A percentile compares a stretch with the other conserved stretches of the same genome.
phyloP scores from a whole-genome alignment of 495 filamentous ascomycete genomes.

The Lophiotrema nucula region DNA sequence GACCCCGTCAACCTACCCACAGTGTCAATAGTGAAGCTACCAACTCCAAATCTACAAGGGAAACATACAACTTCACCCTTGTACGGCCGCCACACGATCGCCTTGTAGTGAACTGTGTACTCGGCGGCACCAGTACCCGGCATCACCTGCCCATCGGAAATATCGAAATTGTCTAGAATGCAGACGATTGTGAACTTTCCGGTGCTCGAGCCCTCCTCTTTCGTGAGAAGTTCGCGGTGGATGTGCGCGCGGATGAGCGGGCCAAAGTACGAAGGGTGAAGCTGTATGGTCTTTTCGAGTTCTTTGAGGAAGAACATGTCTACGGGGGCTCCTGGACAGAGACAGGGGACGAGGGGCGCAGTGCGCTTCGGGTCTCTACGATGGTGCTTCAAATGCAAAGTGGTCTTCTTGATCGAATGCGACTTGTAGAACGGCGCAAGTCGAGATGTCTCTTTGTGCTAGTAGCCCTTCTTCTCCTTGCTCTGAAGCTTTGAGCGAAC shows the following conservation, averaged over 20 bases:
- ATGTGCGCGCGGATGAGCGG: constrained; percentile 86
- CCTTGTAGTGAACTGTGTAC: constrained; percentile 91
- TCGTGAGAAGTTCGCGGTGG: constrained; percentile 77
- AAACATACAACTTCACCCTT: constrained; percentile 88
- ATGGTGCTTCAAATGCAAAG: no score
- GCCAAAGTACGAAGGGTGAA: constrained; percentile 96
- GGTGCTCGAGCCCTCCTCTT: constrained; percentile 84
- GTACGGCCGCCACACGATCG: constrained; percentile 96
- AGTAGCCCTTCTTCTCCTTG: no score
- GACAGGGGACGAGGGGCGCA: background rate
- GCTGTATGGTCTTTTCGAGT: constrained; percentile 84
- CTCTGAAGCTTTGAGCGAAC: no score
- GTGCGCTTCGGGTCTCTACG: background rate
- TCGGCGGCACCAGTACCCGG: constrained; percentile 86
- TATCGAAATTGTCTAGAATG: constrained; percentile 84
- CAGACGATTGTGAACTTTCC: constrained; percentile 94
- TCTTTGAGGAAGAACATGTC: constrained; percentile 96
- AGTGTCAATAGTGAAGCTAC: background rate
- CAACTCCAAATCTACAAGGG: background rate
- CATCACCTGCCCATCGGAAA: constrained; percentile 87
- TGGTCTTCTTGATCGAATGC: no score
- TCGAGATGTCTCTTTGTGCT: no score
- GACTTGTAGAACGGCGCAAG: no score
- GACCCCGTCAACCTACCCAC: constrained; percentile 93
- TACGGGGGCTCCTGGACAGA: background rate